phyloP scores from a whole-genome alignment of 2,329 filamentous ascomycete species.

The Xylariaceae sp. region DNA sequence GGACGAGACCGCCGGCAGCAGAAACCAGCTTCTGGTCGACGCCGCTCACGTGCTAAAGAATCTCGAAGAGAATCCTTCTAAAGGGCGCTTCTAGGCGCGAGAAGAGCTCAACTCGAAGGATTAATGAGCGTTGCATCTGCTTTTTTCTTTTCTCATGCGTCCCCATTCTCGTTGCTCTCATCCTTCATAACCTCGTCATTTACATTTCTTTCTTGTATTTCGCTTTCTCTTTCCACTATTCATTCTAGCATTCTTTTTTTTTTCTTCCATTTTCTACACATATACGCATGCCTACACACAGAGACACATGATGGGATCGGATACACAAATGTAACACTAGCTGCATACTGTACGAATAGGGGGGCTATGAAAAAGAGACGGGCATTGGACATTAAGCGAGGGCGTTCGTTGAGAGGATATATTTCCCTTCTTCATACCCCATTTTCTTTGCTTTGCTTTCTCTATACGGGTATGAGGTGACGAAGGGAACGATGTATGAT shows the following conservation, averaged over 20 bases:
- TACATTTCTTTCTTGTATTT: slow-evolving; percentile 17
- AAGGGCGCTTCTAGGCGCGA: slow-evolving; percentile 48
- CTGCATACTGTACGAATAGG: slow-evolving; percentile 22
- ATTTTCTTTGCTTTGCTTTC: slow-evolving; percentile 16
- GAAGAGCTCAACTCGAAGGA: neutral
- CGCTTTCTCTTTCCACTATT: slow-evolving; percentile 19
- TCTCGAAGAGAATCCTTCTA: slow-evolving; percentile 52
- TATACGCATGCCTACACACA: slow-evolving; percentile 1
- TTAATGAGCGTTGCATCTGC: slow-evolving; percentile 1
- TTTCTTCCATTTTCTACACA: slow-evolving; percentile 36
- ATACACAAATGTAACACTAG: slow-evolving; percentile 34
- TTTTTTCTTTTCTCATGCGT: slow-evolving; percentile 13
- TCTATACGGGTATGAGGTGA: slow-evolving; percentile 17
- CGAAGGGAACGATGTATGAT: slow-evolving; percentile 29
- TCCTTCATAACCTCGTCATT: slow-evolving; percentile 8
- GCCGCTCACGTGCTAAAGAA: slow-evolving; percentile 58
- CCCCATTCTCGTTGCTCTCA: slow-evolving; percentile 13
- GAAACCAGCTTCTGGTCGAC: slow-evolving; percentile 58
- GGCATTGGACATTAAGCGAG: slow-evolving; percentile 28
- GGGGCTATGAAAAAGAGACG: slow-evolving; percentile 24
- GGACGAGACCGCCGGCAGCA: slow-evolving; percentile 54
- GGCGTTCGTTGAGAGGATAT: slow-evolving; percentile 26
- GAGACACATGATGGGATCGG: slow-evolving; percentile 26
- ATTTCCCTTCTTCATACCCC: slow-evolving; percentile 3
- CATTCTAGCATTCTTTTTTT: slow-evolving; percentile 19